Conservation (phyloP, 1,284 basidiomycete genomes). For the Ceratobasidium theobromae region DNA sequence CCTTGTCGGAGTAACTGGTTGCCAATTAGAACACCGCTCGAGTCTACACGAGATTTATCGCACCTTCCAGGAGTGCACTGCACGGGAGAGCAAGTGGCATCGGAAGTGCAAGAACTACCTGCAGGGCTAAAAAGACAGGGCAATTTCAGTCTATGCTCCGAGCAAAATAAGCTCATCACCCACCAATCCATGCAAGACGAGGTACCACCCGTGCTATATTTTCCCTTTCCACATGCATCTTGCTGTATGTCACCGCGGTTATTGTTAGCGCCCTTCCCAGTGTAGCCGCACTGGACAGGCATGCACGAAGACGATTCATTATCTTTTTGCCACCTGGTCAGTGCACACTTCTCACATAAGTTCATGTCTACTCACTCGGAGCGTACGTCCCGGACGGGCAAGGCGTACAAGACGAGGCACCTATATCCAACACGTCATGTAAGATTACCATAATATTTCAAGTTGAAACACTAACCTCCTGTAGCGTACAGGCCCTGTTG, state of each 20-base stretch:
- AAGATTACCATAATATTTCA: no score
- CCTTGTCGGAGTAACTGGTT: neutral
- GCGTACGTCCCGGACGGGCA: conserved; percentile 11
- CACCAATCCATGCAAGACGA: conserved; percentile 8
- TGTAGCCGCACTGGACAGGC: conserved; percentile 10
- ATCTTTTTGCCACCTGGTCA: neutral
- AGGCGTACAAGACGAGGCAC: neutral
- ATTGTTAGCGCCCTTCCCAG: neutral
- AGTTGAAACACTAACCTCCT: no score
- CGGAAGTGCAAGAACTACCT: conserved; percentile 12
- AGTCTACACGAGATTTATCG: neutral
- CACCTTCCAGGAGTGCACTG: conserved; percentile 22
- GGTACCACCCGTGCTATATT: conserved; percentile 6
- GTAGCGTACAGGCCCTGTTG: neutral
- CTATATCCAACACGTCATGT: no score
- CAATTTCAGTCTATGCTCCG: neutral
- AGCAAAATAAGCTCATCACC: neutral
- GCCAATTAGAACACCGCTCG: neutral
- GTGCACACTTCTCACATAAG: no score
- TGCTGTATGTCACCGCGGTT: neutral
- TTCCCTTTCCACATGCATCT: neutral
- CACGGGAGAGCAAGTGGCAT: conserved; percentile 4
- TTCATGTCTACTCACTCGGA: conserved; percentile 4
- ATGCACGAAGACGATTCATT: neutral
- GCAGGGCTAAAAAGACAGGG: neutral